Base-by-base conservation (phyloP, 306 rosid genomes). In the Dalbergia cultrata region DNA sequence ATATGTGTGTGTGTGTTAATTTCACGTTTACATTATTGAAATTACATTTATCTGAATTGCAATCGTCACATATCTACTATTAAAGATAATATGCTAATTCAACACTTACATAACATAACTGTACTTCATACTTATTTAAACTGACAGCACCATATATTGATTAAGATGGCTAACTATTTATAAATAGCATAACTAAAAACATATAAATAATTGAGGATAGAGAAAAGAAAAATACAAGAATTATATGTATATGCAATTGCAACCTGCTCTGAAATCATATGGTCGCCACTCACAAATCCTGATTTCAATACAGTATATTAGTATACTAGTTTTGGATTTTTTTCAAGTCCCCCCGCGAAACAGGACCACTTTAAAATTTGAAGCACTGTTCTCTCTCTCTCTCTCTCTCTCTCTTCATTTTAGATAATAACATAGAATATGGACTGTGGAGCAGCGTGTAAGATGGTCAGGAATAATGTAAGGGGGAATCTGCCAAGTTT, bases 401-500 rank as follows among this genome's bases (percentile, higher is more conserved):
- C 79, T 76, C 67, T 34, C 7, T 50, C 19, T 50, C 57, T 50
- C 57, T 50, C 57, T 47, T 43, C 33, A 11, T 13, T 78, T 59
- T 68, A 52, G 64, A 80, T 79, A 72, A 61, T 78, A 80, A 82
- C 86, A 81, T 79, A 83, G 85, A 87, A 83, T 78, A 75, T 75
- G 72, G 85, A 89, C 80, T 78, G 72, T 76, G 75, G 89, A 86
- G 89, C 76, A 81, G 37, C 49, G 82, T 84, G 80, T 74, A 77
- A 84, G 88, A 61, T 70, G 82, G 88, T 84, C 91, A 85, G 93
- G 93, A 84, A 90, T 91, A 92, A 88, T 88, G 85, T 88, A 78
- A 86, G 84, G 69, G 78, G 88, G 94, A 90, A 89, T 90, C 93
- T 87, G 89, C 93, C 85, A 89, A 80, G 92, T 85, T 88, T 88